phyloP scores from a whole-genome alignment of 495 filamentous ascomycete genomes.

The Hypoxylon lenormandii region DNA sequence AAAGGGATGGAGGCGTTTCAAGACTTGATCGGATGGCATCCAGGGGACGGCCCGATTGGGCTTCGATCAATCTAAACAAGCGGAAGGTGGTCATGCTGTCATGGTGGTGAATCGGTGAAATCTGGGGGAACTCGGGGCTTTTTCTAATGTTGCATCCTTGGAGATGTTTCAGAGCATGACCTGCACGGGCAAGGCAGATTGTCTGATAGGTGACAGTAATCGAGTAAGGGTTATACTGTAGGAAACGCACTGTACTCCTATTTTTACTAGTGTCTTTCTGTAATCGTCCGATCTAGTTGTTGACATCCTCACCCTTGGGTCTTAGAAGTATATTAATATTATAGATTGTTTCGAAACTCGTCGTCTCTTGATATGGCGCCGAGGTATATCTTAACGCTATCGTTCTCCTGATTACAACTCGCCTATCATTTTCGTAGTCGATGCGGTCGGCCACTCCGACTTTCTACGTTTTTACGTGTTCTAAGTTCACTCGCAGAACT shows the following conservation, averaged over 20 bases:
- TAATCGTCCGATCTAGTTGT: constrained; percentile 11
- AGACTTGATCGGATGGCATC: constrained; percentile 14
- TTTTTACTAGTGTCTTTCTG: not conserved
- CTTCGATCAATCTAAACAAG: constrained; percentile 40
- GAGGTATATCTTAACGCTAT: no score
- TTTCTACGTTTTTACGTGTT: no score
- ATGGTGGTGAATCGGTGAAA: constrained; percentile 35
- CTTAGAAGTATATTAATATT: constrained; percentile 8
- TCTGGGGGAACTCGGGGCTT: constrained; percentile 44
- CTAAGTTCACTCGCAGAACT: no score
- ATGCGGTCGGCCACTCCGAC: not conserved
- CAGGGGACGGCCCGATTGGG: constrained; percentile 47
- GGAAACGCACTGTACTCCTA: constrained; percentile 17
- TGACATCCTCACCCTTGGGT: constrained; percentile 17
- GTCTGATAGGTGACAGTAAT: constrained; percentile 34
- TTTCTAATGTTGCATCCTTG: constrained; percentile 39
- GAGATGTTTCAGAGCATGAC: constrained; percentile 42
- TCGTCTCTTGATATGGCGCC: no score
- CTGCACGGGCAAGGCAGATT: constrained; percentile 17
- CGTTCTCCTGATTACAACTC: no score
- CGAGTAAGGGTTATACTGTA: constrained; percentile 23
- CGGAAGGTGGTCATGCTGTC: constrained; percentile 25
- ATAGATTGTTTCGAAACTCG: no score
- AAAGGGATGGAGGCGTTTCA: not conserved
- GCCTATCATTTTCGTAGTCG: no score